Base-by-base conservation (phyloP, 331 rosid genomes). In the Acacia pycnantha region DNA sequence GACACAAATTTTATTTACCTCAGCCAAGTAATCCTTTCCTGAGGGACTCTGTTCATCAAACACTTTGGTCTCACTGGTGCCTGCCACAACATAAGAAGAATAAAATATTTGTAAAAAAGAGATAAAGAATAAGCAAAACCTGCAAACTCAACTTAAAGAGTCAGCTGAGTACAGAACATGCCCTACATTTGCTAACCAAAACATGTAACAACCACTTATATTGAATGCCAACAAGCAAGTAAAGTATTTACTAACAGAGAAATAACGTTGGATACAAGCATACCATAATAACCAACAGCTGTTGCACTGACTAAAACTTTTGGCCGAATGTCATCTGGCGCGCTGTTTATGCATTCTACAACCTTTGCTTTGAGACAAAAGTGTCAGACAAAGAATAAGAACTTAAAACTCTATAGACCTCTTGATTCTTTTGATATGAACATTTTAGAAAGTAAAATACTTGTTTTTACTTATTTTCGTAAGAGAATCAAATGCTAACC, bases 221-320 rank as follows among this genome's bases (percentile, higher is more conserved):
- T 64, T 56, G 70, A 65, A 64, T 27, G 54, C 11, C 26, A 44
- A 44, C 27, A 73, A 78, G 59, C 75, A 47, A 27, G 46, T 54
- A 54, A 35, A 74, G 4, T 8, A 82, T 44, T 67, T 59, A 18
- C 1, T 35, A 80, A 8, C 27, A 67, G 40, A 48, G 53, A 84
- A 67, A 43, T 48, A 61, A 43, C 58, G 82, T 82, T 65, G 74
- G 59, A 19, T 59, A 61, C n/a, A 59, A 82, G 85, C 97, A 53
- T 77, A 93, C 99, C 99, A 53, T 95, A 95, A 87, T 95, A 95
- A 82, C 99, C 99, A 46, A 95, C 94, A 41, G 99, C 99, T 1
- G 99, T 95, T 56, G 98, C 98, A 56, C 98, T 95, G 75, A 95
- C 94, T 76, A 95, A 88, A 78, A 95, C 98, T 70, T 82, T 83